These are phyloP conservation scores for Scenedesmus sp. DNA, from an alignment of 163 green algal species.

Conservation along the genomic window DNA sequence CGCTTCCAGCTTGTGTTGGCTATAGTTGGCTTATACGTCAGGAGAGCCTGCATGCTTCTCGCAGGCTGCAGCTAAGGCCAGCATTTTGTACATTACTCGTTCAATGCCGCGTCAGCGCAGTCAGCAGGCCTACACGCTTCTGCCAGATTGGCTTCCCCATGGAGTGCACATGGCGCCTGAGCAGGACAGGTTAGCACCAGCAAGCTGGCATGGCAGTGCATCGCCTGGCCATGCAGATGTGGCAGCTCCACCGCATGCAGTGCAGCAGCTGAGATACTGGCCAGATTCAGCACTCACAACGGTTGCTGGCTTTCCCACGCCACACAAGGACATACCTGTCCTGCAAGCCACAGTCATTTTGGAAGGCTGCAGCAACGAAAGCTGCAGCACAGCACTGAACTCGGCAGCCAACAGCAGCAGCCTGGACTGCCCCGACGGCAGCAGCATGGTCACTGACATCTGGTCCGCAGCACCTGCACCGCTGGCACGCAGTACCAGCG, in stretches of 20 bases:
- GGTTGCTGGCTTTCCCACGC: not conserved
- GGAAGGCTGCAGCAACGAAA: not conserved
- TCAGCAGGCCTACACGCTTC: not conserved
- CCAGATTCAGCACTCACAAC: not conserved
- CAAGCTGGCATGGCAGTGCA: not conserved
- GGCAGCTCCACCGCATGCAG: not conserved
- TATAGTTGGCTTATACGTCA: not conserved
- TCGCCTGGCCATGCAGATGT: not conserved
- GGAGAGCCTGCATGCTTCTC: not conserved
- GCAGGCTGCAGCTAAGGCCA: not conserved
- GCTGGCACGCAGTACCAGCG: not conserved
- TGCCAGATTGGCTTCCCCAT: not conserved
- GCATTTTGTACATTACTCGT: not conserved
- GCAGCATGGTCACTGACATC: not conserved
- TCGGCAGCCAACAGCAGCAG: not conserved
- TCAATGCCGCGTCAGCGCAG: not conserved
- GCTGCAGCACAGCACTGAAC: not conserved
- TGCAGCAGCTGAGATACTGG: not conserved
- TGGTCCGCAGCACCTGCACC: not conserved
- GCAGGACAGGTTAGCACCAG: not conserved
- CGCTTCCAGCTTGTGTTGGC: not conserved
- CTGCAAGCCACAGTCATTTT: not conserved
- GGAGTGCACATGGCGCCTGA: not conserved
- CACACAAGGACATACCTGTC: not conserved
- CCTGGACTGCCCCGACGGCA: not conserved